phyloP scores from a whole-genome alignment of 1,284 basidiomycete species.

The Tausonia pullulans region DNA sequence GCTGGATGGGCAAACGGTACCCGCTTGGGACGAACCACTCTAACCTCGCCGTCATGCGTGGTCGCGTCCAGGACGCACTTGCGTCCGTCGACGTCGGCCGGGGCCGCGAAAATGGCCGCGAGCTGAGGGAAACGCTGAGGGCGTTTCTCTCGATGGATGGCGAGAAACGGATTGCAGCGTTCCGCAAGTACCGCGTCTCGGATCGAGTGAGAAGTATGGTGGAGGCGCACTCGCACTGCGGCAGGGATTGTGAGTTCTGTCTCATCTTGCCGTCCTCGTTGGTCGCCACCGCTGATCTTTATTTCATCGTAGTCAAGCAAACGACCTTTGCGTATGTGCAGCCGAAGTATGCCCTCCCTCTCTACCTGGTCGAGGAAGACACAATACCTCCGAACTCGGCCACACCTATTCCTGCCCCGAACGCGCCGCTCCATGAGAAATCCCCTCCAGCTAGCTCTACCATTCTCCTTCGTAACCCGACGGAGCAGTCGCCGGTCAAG shows the following conservation, averaged over 20 bases:
- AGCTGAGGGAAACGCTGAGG: slow-evolving; percentile 35
- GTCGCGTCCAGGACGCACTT: slow-evolving; percentile 33
- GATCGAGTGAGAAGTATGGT: too few species aligned
- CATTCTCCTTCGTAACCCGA: slow-evolving; percentile 8
- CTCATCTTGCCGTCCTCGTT: background rate
- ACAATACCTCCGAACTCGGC: background rate
- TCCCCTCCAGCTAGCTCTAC: background rate
- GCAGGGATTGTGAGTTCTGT: slow-evolving; percentile 4
- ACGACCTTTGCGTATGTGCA: slow-evolving; percentile 39
- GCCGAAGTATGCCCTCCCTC: slow-evolving; percentile 39
- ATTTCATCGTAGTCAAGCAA: slow-evolving; percentile 37
- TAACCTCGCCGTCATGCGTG: slow-evolving; percentile 37
- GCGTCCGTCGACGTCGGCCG: slow-evolving; percentile 27
- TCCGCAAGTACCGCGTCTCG: slow-evolving; percentile 21
- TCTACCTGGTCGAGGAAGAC: slow-evolving; percentile 21
- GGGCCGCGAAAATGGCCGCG: slow-evolving; percentile 23
- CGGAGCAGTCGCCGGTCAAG: slow-evolving; percentile 11
- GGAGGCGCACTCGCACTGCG: slow-evolving; percentile 14
- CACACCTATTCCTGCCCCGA: background rate
- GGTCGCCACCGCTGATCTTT: background rate
- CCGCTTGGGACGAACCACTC: slow-evolving; percentile 43
- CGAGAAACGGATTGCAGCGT: slow-evolving; percentile 37
- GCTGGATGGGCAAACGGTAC: slow-evolving; percentile 40
- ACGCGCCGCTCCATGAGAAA: background rate
- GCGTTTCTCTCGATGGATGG: slow-evolving; percentile 41